Percentiles rank a stretch among this genome's conserved stretches.
Conservation (phyloP, 75 land plant genomes). For the Pinus albicaulis region DNA sequence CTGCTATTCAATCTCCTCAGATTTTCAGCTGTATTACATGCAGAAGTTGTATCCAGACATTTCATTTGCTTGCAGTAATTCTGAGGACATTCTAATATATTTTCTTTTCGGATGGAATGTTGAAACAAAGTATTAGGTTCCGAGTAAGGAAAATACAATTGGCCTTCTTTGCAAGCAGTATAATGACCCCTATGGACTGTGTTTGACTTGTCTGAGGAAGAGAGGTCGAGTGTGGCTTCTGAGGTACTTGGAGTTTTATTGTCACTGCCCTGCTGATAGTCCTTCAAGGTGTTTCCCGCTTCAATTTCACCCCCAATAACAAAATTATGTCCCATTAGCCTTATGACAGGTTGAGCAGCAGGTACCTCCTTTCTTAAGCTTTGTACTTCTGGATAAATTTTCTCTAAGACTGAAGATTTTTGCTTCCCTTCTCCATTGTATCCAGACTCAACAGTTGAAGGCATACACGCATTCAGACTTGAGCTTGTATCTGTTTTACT, state of each 20-base stretch:
- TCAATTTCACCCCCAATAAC: not conserved
- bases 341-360: constrained; percentile 1
- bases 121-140: not conserved
- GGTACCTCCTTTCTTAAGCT: not conserved
- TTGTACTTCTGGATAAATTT: not conserved
- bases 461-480: not conserved
- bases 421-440: not conserved
- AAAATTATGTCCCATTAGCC: constrained; percentile 3
- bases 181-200: not conserved
- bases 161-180: not conserved
- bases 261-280: not conserved
- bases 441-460: not conserved
- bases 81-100: not conserved
- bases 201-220: not conserved
- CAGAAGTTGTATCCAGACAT: not conserved
- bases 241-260: not conserved
- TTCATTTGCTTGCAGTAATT: not conserved
- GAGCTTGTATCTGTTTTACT: not conserved
- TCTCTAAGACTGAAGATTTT: not conserved
- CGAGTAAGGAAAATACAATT: not conserved
- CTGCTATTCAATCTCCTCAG: not conserved
- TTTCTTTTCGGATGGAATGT: not conserved
- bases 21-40: not conserved
- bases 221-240: not conserved
- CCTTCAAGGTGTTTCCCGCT: not conserved